A percentile compares a stretch with the other conserved stretches of the same genome.
phyloP scores from a whole-genome alignment of 192 early-diverging fungal genomes.

The Entophlyctis helioformis region DNA sequence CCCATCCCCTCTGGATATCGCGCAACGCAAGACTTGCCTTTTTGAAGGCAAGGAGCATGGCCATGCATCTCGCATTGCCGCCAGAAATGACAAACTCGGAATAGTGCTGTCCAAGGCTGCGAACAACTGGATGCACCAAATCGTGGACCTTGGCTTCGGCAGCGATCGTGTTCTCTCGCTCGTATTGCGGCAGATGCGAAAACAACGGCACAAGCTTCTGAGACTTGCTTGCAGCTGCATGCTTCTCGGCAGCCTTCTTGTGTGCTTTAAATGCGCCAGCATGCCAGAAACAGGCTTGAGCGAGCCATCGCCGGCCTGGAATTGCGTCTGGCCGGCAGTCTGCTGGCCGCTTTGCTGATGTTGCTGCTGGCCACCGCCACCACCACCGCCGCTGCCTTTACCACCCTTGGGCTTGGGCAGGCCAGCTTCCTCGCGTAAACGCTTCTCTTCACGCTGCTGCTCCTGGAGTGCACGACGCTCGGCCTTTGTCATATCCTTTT shows the following conservation, averaged over 20 bases:
- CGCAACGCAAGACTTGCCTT: constrained; percentile 31
- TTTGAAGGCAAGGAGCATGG: constrained; percentile 77
- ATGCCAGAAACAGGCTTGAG: constrained; percentile 2
- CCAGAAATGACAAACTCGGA: constrained; percentile 76
- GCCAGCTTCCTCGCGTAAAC: constrained; percentile 22
- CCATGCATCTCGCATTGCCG: constrained; percentile 80
- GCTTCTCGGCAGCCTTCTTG: constrained; percentile 14
- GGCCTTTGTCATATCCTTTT: constrained; percentile 76
- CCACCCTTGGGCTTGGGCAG: constrained; percentile 8
- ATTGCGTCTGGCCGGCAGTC: neutral
- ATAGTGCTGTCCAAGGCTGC: constrained; percentile 78
- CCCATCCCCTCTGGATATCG: neutral
- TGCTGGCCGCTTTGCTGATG: neutral
- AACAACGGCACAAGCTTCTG: constrained; percentile 52
- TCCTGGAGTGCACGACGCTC: constrained; percentile 81
- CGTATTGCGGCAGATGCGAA: constrained; percentile 60
- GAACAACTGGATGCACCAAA: constrained; percentile 75
- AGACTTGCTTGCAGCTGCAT: neutral
- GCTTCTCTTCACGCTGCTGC: constrained; percentile 69
- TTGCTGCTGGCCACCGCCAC: neutral
- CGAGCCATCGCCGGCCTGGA: constrained; percentile 1
- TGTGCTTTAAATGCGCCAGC: constrained; percentile 3
- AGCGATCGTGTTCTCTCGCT: constrained; percentile 20
- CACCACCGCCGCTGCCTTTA: neutral
- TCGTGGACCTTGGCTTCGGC: constrained; percentile 20